phyloP scores from a whole-genome alignment of 1,284 basidiomycete species.

The Testicularia cyperi region DNA sequence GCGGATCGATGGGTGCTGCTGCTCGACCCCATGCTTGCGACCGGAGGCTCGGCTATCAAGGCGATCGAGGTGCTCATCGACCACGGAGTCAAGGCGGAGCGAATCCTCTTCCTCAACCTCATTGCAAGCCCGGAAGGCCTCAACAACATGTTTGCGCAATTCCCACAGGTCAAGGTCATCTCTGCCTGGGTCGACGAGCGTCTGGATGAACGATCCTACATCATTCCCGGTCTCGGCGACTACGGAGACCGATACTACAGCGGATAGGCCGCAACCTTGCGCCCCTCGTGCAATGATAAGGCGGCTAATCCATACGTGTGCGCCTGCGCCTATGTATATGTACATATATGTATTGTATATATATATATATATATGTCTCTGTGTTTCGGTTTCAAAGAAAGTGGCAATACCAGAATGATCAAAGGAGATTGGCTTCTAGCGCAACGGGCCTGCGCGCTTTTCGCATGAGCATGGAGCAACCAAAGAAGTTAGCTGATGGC shows the following conservation, averaged over 20 bases:
- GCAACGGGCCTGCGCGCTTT: no score
- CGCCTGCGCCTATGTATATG: no score
- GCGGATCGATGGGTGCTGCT: slow-evolving; percentile 86
- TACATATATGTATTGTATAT: no score
- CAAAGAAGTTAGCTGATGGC: no score
- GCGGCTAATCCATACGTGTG: no score
- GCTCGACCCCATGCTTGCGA: slow-evolving; percentile 94
- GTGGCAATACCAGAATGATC: no score
- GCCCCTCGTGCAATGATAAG: no score
- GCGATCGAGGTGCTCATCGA: slow-evolving; percentile 91
- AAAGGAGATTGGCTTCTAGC: no score
- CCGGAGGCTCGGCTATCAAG: slow-evolving; percentile 95
- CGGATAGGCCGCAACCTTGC: slow-evolving; percentile 26
- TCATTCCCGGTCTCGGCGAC: slow-evolving; percentile 55
- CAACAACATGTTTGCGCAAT: slow-evolving; percentile 75
- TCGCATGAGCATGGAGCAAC: no score
- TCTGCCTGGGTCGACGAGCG: slow-evolving; percentile 95
- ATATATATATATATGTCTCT: no score
- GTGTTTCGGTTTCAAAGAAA: no score
- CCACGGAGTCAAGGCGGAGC: slow-evolving; percentile 73
- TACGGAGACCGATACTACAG: slow-evolving; percentile 58
- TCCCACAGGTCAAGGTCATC: slow-evolving; percentile 80
- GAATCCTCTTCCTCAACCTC: slow-evolving; percentile 95
- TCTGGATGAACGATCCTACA: slow-evolving; percentile 72
- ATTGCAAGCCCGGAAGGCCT: slow-evolving; percentile 91